phyloP scores from a whole-genome alignment of 202 grass and related monocot species.

The Musa balbisiana region DNA sequence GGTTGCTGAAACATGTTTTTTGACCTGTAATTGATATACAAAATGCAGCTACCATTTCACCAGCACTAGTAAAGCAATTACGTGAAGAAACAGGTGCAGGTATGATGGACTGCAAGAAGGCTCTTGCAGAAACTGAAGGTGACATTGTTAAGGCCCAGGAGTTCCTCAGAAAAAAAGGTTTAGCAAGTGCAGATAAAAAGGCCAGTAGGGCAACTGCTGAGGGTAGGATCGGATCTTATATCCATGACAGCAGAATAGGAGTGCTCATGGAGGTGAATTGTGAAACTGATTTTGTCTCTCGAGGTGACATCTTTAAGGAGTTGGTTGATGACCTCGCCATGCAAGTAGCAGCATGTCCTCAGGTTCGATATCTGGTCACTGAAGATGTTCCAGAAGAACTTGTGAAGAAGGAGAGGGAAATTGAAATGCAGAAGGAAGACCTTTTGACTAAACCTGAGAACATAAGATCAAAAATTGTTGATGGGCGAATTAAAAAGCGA shows the following conservation, averaged over 20 bases:
- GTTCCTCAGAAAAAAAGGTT: constrained; percentile 81
- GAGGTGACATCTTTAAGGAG: constrained; percentile 89
- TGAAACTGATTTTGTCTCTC: constrained; percentile 96
- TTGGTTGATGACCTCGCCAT: constrained; percentile 90
- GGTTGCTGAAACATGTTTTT: neutral
- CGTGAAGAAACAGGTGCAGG: constrained; percentile 92
- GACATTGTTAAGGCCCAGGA: constrained; percentile 89
- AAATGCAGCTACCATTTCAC: constrained; percentile 67
- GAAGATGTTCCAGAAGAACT: constrained; percentile 81
- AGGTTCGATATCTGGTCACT: constrained; percentile 67
- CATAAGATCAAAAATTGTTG: constrained; percentile 83
- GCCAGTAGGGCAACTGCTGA: constrained; percentile 75
- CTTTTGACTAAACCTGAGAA: constrained; percentile 76
- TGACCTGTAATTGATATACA: constrained; percentile 1
- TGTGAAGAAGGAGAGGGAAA: constrained; percentile 72
- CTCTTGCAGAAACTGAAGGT: constrained; percentile 62
- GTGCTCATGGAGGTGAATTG: constrained; percentile 93
- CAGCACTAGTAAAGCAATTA: constrained; percentile 89
- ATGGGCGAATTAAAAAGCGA: constrained; percentile 83
- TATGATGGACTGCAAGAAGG: constrained; percentile 99
- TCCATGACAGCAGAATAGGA: constrained; percentile 86
- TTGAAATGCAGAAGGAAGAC: constrained; percentile 97
- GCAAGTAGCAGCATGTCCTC: constrained; percentile 95
- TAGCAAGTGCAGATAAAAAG: constrained; percentile 93
- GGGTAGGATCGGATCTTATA: constrained; percentile 87